Percentiles rank a stretch among this genome's conserved stretches.
These are phyloP conservation scores for Hibiscus syriacus DNA, from an alignment of 345 rosid species.

Conservation along the genomic window DNA sequence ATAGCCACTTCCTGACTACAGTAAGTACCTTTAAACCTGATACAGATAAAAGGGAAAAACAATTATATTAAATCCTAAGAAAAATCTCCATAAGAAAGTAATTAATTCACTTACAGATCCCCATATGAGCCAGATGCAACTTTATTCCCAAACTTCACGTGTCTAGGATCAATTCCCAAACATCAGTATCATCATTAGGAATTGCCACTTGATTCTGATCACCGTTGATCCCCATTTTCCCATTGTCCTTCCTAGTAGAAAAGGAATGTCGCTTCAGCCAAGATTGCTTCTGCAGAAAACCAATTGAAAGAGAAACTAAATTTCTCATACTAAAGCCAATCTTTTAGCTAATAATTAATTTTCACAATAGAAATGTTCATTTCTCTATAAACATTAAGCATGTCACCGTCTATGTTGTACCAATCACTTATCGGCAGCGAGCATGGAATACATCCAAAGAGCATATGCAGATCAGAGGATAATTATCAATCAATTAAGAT, in stretches of 20 bases:
- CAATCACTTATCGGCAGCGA: not conserved
- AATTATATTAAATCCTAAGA: no score
- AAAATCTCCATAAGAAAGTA: not conserved
- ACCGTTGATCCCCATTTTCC: conserved; percentile 19
- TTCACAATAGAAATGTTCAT: not conserved
- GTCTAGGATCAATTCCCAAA: conserved; percentile 77
- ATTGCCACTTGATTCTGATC: conserved; percentile 68
- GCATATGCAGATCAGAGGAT: not conserved
- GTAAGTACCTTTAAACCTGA: conserved; percentile 39
- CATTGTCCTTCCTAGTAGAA: conserved; percentile 43
- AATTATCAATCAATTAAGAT: not conserved
- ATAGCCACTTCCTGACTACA: conserved; percentile 97
- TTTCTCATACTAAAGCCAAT: not conserved
- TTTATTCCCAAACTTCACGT: conserved; percentile 63
- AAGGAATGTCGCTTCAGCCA: conserved; percentile 30
- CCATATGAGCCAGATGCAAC: conserved; percentile 98
- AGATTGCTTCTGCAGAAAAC: no score
- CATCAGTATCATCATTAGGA: conserved; percentile 91
- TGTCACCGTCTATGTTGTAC: not conserved
- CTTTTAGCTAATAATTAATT: not conserved
- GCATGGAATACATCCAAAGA: not conserved
- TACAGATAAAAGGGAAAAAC: not conserved
- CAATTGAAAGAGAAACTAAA: not conserved
- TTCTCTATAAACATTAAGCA: not conserved
- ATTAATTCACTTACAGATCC: conserved; percentile 62